Base-by-base conservation (phyloP, 306 rosid genomes). In the Senna tora region DNA sequence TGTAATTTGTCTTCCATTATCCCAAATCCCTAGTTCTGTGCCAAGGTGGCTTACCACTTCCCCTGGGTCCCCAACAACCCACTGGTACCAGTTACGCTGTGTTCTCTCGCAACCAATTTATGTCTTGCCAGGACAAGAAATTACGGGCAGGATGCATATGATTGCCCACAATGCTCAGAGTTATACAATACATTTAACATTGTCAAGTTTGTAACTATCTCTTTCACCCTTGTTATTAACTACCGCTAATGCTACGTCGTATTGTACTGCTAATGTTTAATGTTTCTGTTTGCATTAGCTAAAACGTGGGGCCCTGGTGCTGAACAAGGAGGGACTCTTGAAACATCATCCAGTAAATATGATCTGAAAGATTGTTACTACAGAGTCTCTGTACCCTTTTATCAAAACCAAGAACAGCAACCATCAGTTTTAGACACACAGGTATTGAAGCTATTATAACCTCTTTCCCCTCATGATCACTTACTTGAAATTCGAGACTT, bases 291-390 rank as follows among this genome's bases (percentile, higher is more conserved):
- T 74, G 54, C 49, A 22, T 75, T 54, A 92, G 97, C 96, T 64
- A 92, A 92, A 85, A 87, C 83, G 90, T 92, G 96, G 97, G 96
- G 97, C 14, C 93, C 96, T 45, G 96, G 96, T 66, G 88, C 96
- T 59, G 91, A 84, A 25, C 96, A 87, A 85, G 97, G 93, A 74
- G 97, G 91, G 42, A 79, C 87, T 75, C 79, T 89, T 78, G 96
- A 89, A 62, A 69, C 92, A n/a, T 87, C 97, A 12, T 92, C 93
- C 22, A 89, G 97, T 77, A 89, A 92, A 82, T 90, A 89, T 69
- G 97, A 92, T 80, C 85, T 92, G 42, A 89, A 92, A 84, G 97
- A 92, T 69, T 96, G 96, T 6, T 92, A 92, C 83, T 92, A 92
- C 75, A 91, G 97, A 86, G 89, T 92, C 93, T 89, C 97, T 58